These are phyloP conservation scores for Solanum ossicruentum DNA, from an alignment of 257 asterid species.

Conservation along the genomic window DNA sequence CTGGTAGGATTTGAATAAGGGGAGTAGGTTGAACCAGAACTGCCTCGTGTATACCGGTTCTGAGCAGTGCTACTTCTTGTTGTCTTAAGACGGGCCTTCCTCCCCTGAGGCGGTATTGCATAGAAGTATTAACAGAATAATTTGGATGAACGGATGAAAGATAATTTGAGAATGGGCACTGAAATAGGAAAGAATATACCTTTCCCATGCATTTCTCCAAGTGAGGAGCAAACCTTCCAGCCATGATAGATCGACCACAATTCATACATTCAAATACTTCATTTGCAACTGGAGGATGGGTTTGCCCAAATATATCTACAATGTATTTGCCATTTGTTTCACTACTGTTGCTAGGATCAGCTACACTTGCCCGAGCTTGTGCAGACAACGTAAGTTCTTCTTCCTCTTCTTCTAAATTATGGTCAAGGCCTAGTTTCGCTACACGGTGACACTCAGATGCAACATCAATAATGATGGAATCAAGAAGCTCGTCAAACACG, in stretches of 20 bases:
- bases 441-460: constrained; percentile 96
- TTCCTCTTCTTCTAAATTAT: constrained; percentile 64
- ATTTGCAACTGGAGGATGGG: constrained; percentile 80
- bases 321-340: constrained; percentile 76
- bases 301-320: constrained; percentile 86
- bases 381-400: constrained; percentile 81
- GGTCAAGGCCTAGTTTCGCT: constrained; percentile 80
- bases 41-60: constrained; percentile 56
- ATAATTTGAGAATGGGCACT: neutral
- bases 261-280: constrained; percentile 91
- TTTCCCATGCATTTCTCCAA: constrained; percentile 99
- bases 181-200: constrained; percentile 28
- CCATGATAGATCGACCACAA: constrained; percentile 64
- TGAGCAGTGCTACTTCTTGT: constrained; percentile 79
- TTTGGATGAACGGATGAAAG: neutral
- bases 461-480: constrained; percentile 68
- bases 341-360: constrained; percentile 63
- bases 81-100: constrained; percentile 86
- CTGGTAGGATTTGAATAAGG: constrained; percentile 32
- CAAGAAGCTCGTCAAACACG: constrained; percentile 54
- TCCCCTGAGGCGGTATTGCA: constrained; percentile 44
- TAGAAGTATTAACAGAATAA: neutral
- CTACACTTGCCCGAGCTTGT: constrained; percentile 65
- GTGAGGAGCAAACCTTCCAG: constrained; percentile 96
- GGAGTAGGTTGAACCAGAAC: constrained; percentile 28